Evolutionary conservation across 1,139 yeast genomes (phyloP).

Genomic region (Lodderomyces margitis): DNA sequence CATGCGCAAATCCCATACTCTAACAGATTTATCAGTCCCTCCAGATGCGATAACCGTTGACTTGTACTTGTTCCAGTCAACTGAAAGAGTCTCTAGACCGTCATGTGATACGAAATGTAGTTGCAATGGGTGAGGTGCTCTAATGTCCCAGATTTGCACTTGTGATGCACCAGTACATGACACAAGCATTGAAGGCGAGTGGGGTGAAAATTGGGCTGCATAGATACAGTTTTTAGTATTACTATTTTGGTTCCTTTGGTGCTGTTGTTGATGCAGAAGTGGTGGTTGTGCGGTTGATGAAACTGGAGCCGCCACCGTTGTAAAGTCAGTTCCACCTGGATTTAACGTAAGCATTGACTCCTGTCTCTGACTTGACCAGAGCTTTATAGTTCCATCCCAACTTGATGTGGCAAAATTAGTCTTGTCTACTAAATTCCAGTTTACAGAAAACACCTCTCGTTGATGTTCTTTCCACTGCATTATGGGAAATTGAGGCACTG

Average conservation of each 20-base stretch:
- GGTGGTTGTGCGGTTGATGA: conserved; percentile 30
- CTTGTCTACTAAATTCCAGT: conserved; percentile 86
- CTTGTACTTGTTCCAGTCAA: conserved; percentile 91
- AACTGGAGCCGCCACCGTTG: conserved; percentile 26
- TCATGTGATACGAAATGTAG: conserved; percentile 68
- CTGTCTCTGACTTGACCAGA: conserved; percentile 64
- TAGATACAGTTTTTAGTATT: conserved; percentile 60
- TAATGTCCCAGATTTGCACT: conserved; percentile 80
- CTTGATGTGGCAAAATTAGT: conserved; percentile 69
- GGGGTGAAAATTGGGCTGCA: conserved; percentile 83
- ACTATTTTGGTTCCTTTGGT: conserved; percentile 22
- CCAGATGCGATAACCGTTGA: conserved; percentile 78
- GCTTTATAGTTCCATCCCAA: conserved; percentile 89
- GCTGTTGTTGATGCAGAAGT: conserved; percentile 29
- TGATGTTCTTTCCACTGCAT: conserved; percentile 76
- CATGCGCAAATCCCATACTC: conserved; percentile 88
- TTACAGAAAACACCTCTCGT: conserved; percentile 82
- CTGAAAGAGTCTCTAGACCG: conserved; percentile 74
- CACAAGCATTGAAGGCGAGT: conserved; percentile 66
- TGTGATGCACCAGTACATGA: conserved; percentile 81
- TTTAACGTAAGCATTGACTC: conserved; percentile 59
- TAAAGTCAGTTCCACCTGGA: conserved; percentile 31
- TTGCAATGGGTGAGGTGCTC: conserved; percentile 63
- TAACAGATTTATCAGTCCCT: conserved; percentile 82
- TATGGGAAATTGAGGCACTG: conserved; percentile 68